A percentile compares a stretch with the other conserved stretches of the same genome.
Conservation (phyloP, 305 asterid species). For the Fraxinus paxiana region DNA sequence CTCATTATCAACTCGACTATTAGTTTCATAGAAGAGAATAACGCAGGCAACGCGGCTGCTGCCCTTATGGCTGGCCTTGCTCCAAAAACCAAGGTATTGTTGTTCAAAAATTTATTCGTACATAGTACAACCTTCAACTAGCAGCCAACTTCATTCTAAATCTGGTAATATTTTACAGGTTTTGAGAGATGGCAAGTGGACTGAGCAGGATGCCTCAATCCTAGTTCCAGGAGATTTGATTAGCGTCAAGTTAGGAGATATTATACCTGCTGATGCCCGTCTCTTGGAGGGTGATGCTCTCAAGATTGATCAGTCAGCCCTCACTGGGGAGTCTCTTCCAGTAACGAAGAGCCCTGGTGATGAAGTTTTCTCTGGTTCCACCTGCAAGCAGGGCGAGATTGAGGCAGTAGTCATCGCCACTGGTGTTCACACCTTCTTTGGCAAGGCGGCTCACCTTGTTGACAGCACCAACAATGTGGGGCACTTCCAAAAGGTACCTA, state of each 20-base stretch:
- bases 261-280: slow-evolving; percentile 78
- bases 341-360: slow-evolving; percentile 71
- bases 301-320: slow-evolving; percentile 72
- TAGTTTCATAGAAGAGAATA: slow-evolving; percentile 79
- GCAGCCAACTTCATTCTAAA: neutral
- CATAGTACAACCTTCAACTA: neutral
- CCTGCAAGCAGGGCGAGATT: slow-evolving; percentile 81
- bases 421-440: slow-evolving; percentile 83
- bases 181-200: slow-evolving; percentile 51
- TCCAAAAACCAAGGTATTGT: slow-evolving; percentile 66
- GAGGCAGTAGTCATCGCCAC: slow-evolving; percentile 84
- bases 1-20: slow-evolving; percentile 79
- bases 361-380: slow-evolving; percentile 75
- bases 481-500: slow-evolving; percentile 67
- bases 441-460: slow-evolving; percentile 84
- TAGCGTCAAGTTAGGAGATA: slow-evolving; percentile 72
- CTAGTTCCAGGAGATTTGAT: slow-evolving; percentile 76
- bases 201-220: slow-evolving; percentile 68
- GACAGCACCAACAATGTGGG: slow-evolving; percentile 83
- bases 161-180: neutral
- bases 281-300: slow-evolving; percentile 76
- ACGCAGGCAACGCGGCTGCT: slow-evolving; percentile 90
- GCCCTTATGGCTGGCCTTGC: slow-evolving; percentile 87
- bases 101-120: neutral
- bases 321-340: slow-evolving; percentile 71